phyloP scores from a whole-genome alignment of 2,329 filamentous ascomycete species.

The Ophiosphaerella herpotricha region DNA sequence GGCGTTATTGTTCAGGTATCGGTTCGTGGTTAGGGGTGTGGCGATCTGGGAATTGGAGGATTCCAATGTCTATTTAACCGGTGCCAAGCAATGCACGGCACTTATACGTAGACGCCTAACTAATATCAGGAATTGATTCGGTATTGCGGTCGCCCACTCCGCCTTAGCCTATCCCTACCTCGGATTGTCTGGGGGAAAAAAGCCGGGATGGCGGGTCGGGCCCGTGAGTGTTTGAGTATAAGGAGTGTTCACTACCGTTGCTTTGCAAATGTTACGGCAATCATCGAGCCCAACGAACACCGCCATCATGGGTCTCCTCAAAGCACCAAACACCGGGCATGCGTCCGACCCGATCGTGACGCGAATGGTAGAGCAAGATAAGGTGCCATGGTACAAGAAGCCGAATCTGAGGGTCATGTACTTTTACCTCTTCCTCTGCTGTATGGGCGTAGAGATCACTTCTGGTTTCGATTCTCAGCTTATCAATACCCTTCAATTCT shows the following conservation, averaged over 20 bases:
- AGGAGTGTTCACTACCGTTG: constrained; percentile 18
- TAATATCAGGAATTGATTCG: constrained; percentile 25
- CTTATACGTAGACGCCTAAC: constrained; percentile 29
- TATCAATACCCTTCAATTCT: constrained; percentile 45
- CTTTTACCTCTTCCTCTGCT: constrained; percentile 42
- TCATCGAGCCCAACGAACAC: constrained; percentile 10
- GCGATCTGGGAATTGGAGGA: constrained; percentile 25
- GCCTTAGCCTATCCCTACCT: constrained; percentile 19
- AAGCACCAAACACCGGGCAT: constrained; percentile 11
- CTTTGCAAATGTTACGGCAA: constrained; percentile 14
- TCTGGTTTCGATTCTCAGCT: constrained; percentile 46
- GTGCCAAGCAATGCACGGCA: constrained; percentile 22
- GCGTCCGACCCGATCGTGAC: constrained; percentile 50
- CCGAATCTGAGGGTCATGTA: constrained; percentile 46
- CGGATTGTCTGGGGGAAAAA: constrained; percentile 30
- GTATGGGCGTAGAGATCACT: constrained; percentile 47
- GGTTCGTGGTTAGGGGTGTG: constrained; percentile 17
- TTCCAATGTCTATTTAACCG: constrained; percentile 26
- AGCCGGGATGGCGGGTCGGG: constrained; percentile 21
- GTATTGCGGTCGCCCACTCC: constrained; percentile 31
- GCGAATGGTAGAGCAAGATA: constrained; percentile 49
- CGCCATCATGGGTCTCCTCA: constrained; percentile 34
- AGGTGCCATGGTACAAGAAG: constrained; percentile 51
- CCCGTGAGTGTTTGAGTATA: constrained; percentile 21
- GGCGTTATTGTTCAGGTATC: constrained; percentile 10